Evolutionary conservation across 495 filamentous ascomycete species (phyloP), one percentile per base, ranked within the genome.

Genomic region (Aspergillus egyptiacus): DNA sequence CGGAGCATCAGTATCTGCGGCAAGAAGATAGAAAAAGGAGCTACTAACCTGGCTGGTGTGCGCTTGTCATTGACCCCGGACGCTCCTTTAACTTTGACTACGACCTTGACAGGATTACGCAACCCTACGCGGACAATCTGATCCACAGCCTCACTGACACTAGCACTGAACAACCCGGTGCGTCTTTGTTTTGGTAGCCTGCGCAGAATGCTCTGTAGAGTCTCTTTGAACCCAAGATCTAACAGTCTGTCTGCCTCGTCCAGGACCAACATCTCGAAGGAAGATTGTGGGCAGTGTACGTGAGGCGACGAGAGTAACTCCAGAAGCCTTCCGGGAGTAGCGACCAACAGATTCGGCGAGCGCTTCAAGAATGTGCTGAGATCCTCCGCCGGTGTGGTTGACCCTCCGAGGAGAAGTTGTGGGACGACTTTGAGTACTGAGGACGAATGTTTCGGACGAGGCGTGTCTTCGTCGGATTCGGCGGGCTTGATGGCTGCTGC

Each of bases 191-290:
- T 98, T 2, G 93, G 94, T 10, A 98, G 70, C 8, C 85, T 78
- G 9, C 80, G 75, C 24, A 97, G 69, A 44, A 98, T 98, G 39
- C 80, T 85, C 42, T 89, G 87, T 4, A 98, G 69, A 53, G 93
- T 86, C 6, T 91, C 82, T 59, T 90, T 89, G 71, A 98, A 97
- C 7, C 94, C 94, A n/a, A 96, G 73, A 65, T 98, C 94, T 6
- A 98, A 71, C 19, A 98, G 69, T 45, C 94, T 72, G 61, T 98
- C 93, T 33, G 93, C 93, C 67, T 98, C 93, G 59, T 98, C 93
- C 42, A 98, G 74, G 37, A 98, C 85, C 10, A 98, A 76, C 48
- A 86, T 81, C 58, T 96, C 89, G 56, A 95, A 96, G 0, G 85
- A 86, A 22, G 89, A 90, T 43, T 89, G 82, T 0, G 91, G 83